These are phyloP conservation scores for Stentor roeselii DNA, from an alignment of 73 alveolate genomes.

Conservation along the genomic window DNA sequence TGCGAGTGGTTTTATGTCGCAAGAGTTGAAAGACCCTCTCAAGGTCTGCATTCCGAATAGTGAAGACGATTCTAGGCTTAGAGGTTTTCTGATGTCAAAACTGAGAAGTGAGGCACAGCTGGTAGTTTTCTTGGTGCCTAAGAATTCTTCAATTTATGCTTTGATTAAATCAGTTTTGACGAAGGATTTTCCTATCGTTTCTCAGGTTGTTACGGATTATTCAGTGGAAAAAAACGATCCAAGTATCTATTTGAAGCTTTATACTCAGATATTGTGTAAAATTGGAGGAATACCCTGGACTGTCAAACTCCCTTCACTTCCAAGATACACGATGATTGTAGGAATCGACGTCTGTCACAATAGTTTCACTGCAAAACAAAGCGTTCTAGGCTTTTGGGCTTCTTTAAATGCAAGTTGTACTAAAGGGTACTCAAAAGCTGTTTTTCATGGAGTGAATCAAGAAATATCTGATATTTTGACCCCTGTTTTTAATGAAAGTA, in stretches of 20 bases:
- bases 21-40: neutral
- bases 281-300: constrained; percentile 52
- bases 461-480: constrained; percentile 37
- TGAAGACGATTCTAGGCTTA: neutral
- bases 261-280: constrained; percentile 45
- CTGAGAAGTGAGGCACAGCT: constrained; percentile 1
- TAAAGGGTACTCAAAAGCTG: constrained; percentile 16
- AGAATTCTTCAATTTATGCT: constrained; percentile 20
- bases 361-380: neutral
- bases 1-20: neutral
- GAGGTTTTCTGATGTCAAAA: neutral
- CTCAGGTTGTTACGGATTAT: constrained; percentile 36
- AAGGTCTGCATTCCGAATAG: neutral
- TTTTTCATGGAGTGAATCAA: neutral
- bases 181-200: constrained; percentile 31
- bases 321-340: constrained; percentile 24
- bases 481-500: constrained; percentile 19
- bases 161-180: constrained; percentile 40
- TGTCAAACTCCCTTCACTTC: neutral
- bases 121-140: neutral
- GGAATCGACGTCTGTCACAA: constrained; percentile 40
- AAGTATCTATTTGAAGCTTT: constrained; percentile 36
- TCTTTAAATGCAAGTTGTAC: constrained; percentile 19
- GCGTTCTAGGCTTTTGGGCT: constrained; percentile 34
- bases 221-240: constrained; percentile 31